phyloP scores from a whole-genome alignment of 345 rosid genomes.

The Populus tremula region DNA sequence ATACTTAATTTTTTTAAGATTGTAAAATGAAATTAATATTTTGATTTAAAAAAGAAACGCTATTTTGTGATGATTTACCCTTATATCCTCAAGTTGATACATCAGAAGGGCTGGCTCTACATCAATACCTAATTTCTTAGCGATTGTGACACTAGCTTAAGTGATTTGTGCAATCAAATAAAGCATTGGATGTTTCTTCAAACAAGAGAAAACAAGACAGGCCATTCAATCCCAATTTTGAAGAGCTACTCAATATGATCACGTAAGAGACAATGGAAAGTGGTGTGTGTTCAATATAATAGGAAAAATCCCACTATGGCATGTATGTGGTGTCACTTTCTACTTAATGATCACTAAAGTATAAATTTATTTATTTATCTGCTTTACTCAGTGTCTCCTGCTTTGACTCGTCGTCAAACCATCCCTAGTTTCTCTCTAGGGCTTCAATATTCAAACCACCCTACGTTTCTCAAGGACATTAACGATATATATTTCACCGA shows the following conservation, averaged over 20 bases:
- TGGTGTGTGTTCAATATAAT: constrained; percentile 2
- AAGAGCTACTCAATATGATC: not conserved
- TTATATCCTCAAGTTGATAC: too few relatives aligned
- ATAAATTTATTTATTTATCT: not conserved
- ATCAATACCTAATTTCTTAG: not conserved
- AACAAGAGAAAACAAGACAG: too few relatives aligned
- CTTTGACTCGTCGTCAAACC: not conserved
- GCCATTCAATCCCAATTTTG: not conserved
- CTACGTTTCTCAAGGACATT: not conserved
- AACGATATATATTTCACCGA: not conserved
- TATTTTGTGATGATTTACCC: too few relatives aligned
- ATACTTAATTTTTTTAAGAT: too few relatives aligned
- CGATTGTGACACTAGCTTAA: not conserved
- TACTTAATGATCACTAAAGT: constrained; percentile 17
- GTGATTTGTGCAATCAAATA: not conserved
- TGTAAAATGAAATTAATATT: too few relatives aligned
- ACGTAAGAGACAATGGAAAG: constrained; percentile 30
- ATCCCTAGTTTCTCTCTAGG: not conserved
- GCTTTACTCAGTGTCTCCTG: not conserved
- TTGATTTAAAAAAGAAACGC: too few relatives aligned
- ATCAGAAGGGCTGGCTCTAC: not conserved
- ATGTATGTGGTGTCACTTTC: constrained; percentile 16
- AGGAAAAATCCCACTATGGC: constrained; percentile 15
- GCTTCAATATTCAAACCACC: not conserved
- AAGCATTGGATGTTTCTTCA: not conserved